Percentiles rank a stretch among this genome's conserved stretches.
Conservation (phyloP, 345 rosid species). For the Erucastrum elatum region DNA sequence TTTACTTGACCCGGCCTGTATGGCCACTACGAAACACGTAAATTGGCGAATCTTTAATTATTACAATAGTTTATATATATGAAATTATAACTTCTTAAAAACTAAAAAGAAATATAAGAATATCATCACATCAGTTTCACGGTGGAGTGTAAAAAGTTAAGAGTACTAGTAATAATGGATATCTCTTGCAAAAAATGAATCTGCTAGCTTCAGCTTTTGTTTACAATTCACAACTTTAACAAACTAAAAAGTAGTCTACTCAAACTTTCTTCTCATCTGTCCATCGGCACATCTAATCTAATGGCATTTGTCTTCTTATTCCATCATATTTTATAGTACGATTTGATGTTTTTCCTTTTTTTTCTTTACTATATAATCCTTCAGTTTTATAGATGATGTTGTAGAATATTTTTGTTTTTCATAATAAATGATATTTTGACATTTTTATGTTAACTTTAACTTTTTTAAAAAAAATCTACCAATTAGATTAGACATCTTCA, state of each 20-base stretch:
- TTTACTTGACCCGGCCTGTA: constrained; percentile 28
- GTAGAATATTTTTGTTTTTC: no score
- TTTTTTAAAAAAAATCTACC: no score
- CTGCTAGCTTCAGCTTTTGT: constrained; percentile 21
- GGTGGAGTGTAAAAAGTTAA: constrained; percentile 24
- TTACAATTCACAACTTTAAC: constrained; percentile 27
- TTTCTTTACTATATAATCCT: no score
- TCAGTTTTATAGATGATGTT: no score
- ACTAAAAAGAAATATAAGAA: no score
- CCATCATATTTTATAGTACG: constrained; percentile 25
- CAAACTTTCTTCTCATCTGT: constrained; percentile 40
- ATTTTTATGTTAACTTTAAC: no score
- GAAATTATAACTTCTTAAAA: neutral
- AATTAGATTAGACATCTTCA: no score
- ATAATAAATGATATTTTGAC: no score
- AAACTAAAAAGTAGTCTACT: constrained; percentile 25
- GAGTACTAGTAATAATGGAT: constrained; percentile 22
- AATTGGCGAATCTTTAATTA: neutral
- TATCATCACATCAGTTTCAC: constrained; percentile 26
- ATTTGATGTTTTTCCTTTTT: no score
- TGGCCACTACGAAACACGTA: constrained; percentile 24
- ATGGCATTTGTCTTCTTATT: constrained; percentile 4
- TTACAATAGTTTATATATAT: neutral
- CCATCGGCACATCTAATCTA: constrained; percentile 42
- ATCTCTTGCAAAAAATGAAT: neutral